These are phyloP conservation scores for Oropetium thomaeum DNA, from an alignment of 176 grass and related monocot species.

Conservation along the genomic window DNA sequence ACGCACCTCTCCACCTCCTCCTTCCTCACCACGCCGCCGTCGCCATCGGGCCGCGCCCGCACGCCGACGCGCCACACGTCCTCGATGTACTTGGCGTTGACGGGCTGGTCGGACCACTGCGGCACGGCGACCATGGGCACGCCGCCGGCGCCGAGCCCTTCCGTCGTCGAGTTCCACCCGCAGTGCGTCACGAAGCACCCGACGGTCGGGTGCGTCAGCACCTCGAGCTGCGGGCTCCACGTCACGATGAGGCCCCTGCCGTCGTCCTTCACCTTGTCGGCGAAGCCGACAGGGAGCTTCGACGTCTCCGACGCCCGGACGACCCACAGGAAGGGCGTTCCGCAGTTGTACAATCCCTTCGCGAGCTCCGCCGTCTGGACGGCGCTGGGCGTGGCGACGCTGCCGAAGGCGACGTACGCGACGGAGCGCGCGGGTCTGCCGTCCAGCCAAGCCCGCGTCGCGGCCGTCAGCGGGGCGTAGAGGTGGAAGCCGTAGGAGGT, in stretches of 20 bases:
- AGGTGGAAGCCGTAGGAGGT: conserved; percentile 48
- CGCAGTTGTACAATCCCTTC: conserved; percentile 26
- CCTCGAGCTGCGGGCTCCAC: conserved; percentile 66
- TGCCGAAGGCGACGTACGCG: conserved; percentile 59
- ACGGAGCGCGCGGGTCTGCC: conserved; percentile 16
- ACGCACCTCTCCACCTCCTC: conserved; percentile 30
- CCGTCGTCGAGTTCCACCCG: conserved; percentile 65
- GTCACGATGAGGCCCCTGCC: conserved; percentile 7
- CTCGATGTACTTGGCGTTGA: conserved; percentile 62
- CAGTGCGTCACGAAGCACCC: conserved; percentile 65
- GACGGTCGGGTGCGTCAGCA: conserved; percentile 37
- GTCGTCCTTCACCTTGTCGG: not conserved
- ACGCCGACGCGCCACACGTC: conserved; percentile 52
- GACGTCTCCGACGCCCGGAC: conserved; percentile 27
- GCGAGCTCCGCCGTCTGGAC: conserved; percentile 45
- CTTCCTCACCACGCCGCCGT: not conserved
- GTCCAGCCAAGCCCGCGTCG: conserved; percentile 23
- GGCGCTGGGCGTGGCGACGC: conserved; percentile 7
- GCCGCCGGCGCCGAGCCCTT: not conserved
- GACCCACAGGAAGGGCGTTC: conserved; percentile 60
- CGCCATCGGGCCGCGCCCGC: conserved; percentile 2
- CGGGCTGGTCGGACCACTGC: conserved; percentile 60
- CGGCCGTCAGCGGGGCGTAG: not conserved
- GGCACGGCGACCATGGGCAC: conserved; percentile 49
- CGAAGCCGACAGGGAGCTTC: conserved; percentile 31